Percentiles rank a stretch among this genome's conserved stretches.
phyloP scores from a whole-genome alignment of 352 stramenopile species.

The Thalassiosira exigua region DNA sequence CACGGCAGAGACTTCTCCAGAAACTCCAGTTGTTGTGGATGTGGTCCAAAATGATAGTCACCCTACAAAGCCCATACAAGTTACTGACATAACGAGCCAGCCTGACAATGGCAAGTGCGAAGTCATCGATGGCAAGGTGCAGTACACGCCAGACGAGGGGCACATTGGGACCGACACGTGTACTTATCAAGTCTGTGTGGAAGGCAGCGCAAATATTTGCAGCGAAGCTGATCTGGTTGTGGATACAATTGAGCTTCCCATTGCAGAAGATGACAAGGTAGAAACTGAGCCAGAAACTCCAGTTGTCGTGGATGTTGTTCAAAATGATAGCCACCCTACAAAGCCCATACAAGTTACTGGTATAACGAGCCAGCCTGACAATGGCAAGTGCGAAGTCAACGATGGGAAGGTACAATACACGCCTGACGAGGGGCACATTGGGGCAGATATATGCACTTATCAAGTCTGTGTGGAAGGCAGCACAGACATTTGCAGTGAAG shows the following conservation, averaged over 20 bases:
- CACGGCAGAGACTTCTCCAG: slow-evolving; percentile 3
- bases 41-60: slow-evolving; percentile 24
- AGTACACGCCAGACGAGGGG: slow-evolving; percentile 12
- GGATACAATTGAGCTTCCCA: slow-evolving; percentile 5
- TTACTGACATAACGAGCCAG: slow-evolving; percentile 14
- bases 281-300: slow-evolving; percentile 4
- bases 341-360: slow-evolving; percentile 2
- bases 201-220: slow-evolving; percentile 6
- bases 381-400: slow-evolving; percentile 17
- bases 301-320: slow-evolving; percentile 24
- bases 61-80: slow-evolving; percentile 3
- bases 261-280: slow-evolving; percentile 5
- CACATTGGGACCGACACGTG: slow-evolving; percentile 15
- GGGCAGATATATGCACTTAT: slow-evolving; percentile 17
- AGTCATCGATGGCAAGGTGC: slow-evolving; percentile 1
- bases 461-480: slow-evolving; percentile 6
- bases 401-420: slow-evolving; percentile 13
- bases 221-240: slow-evolving; percentile 5
- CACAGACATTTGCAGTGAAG: slow-evolving; percentile 5
- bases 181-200: slow-evolving; percentile 17
- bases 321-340: slow-evolving; percentile 13
- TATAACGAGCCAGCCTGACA: slow-evolving; percentile 16
- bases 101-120: slow-evolving; percentile 27
- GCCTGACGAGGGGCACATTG: slow-evolving; percentile 6
- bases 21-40: slow-evolving; percentile 15